Evolutionary conservation across 2,329 filamentous ascomycete species (phyloP), one percentile per base, ranked within the genome.

Genomic region (Colletotrichum musae): DNA sequence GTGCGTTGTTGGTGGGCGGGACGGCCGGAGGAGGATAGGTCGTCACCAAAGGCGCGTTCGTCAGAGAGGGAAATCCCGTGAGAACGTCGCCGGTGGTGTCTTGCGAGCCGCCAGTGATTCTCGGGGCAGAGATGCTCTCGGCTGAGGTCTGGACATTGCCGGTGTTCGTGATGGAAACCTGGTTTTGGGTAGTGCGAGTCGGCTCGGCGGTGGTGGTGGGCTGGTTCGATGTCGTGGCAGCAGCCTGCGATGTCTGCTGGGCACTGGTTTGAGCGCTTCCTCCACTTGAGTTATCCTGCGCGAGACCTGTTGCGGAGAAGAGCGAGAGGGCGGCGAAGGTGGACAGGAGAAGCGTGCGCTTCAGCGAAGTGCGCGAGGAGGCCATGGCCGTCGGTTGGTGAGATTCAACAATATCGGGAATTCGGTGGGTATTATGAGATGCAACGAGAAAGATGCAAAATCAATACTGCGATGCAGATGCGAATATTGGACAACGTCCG

Each of bases 1-100:
- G 94, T 5, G 96, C 96, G 76, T 92, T 89, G 47, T 88, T 86
- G 3, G 93, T 97, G 28, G 94, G 93, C 7, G 96, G 96, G 3
- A 98, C 91, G 28, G 90, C 88, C 4, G 94, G 86, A 1, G 92
- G 83, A 5, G 95, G 93, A 72, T 92, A 93, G 24, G 89, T 88
- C 72, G 83, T 83, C 59, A 85, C 79, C 4, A 75, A 71, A 15
- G 75, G 79, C 58, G 77, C 71, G 58, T 76, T 77, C 36, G 84
- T 82, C 71, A 87, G 77, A 2, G 82, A 82, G 1, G 85, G 84
- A 54, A 85, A 75, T 56, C 74, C 77, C 26, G 77, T 80, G 26
- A 77, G 69, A 24, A 73, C 73, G 26, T 70, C 72, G 10, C 70
- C 65, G 56, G 72, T 74, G 6, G 72, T 72, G 6, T 73, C 43